These are phyloP conservation scores for Tricholoma sp. DNA, from an alignment of 768 basidiomycete species.

Conservation along the genomic window DNA sequence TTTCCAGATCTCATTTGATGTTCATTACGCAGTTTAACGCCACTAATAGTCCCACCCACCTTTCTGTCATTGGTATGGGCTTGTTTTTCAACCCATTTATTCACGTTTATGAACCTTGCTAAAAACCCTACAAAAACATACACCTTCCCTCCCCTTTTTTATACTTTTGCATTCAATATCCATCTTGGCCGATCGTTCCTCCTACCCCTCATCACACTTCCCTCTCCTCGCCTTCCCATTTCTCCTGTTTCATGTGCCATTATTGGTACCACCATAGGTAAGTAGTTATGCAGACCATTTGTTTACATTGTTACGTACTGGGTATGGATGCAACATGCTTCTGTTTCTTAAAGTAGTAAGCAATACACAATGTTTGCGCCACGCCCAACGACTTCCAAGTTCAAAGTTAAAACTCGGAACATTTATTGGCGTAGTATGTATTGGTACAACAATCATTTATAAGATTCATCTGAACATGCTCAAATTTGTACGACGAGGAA, in stretches of 20 bases:
- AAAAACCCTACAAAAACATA: constrained; percentile 50
- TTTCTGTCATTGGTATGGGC: constrained; percentile 32
- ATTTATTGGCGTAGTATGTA: neutral
- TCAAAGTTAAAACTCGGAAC: too few relatives aligned
- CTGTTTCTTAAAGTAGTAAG: constrained; percentile 12
- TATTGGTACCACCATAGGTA: constrained; percentile 32
- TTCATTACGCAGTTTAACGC: constrained; percentile 13
- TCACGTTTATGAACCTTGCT: constrained; percentile 14
- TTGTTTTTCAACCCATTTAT: constrained; percentile 25
- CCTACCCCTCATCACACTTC: constrained; percentile 15
- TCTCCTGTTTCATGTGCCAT: constrained; percentile 10
- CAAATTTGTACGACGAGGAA: constrained; percentile 74
- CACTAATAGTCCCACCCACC: constrained; percentile 15
- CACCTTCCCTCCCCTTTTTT: constrained; percentile 32
- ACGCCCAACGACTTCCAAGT: too few relatives aligned
- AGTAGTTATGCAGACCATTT: constrained; percentile 37
- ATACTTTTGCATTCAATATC: constrained; percentile 18
- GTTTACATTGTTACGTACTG: constrained; percentile 18
- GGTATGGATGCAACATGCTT: constrained; percentile 32
- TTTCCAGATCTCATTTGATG: constrained; percentile 9
- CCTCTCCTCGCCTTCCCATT: constrained; percentile 14
- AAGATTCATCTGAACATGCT: constrained; percentile 24
- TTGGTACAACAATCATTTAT: constrained; percentile 1
- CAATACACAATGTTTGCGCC: too few relatives aligned
- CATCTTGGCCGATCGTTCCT: constrained; percentile 13